These are phyloP conservation scores for Lasiosphaeria hispida DNA, from an alignment of 495 filamentous ascomycete genomes.

Conservation along the genomic window DNA sequence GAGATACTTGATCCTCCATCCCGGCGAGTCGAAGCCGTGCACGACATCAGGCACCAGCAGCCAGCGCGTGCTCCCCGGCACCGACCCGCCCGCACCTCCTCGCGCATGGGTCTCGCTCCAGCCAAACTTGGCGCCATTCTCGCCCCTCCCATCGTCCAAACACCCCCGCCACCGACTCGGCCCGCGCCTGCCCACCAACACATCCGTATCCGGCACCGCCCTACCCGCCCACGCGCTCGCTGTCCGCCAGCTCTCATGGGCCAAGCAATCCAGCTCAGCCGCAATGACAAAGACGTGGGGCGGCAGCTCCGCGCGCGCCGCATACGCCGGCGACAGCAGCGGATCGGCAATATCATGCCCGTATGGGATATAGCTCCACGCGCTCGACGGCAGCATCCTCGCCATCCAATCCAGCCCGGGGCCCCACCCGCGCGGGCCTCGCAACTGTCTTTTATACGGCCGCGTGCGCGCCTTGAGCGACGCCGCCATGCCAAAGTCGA, in stretches of 20 bases:
- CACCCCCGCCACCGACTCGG: slow-evolving; percentile 22
- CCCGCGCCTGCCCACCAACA: slow-evolving; percentile 26
- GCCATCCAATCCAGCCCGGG: slow-evolving; percentile 29
- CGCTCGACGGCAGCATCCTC: slow-evolving; percentile 22
- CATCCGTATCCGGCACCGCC: slow-evolving; percentile 23
- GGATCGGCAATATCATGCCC: slow-evolving; percentile 29
- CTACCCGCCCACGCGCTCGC: slow-evolving; percentile 29
- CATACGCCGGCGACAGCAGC: slow-evolving; percentile 32
- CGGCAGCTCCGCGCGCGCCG: slow-evolving; percentile 29
- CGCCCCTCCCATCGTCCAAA: slow-evolving; percentile 23
- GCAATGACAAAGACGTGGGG: slow-evolving; percentile 48
- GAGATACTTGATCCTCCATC: slow-evolving; percentile 22
- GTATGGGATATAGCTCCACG: slow-evolving; percentile 36
- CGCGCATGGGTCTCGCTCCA: slow-evolving; percentile 28
- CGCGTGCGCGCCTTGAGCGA: slow-evolving; percentile 27
- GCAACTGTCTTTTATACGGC: slow-evolving; percentile 32
- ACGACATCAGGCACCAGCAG: slow-evolving; percentile 40
- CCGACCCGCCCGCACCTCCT: slow-evolving; percentile 11
- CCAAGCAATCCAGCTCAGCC: slow-evolving; percentile 49
- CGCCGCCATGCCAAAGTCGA: slow-evolving; percentile 29
- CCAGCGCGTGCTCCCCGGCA: slow-evolving; percentile 30
- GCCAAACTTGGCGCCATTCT: slow-evolving; percentile 28
- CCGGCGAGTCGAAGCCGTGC: slow-evolving; percentile 36
- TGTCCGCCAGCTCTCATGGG: slow-evolving; percentile 36
- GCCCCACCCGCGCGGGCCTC: slow-evolving; percentile 26